Conservation (phyloP, 495 filamentous ascomycete species). For the Lepidopterella palustris region DNA sequence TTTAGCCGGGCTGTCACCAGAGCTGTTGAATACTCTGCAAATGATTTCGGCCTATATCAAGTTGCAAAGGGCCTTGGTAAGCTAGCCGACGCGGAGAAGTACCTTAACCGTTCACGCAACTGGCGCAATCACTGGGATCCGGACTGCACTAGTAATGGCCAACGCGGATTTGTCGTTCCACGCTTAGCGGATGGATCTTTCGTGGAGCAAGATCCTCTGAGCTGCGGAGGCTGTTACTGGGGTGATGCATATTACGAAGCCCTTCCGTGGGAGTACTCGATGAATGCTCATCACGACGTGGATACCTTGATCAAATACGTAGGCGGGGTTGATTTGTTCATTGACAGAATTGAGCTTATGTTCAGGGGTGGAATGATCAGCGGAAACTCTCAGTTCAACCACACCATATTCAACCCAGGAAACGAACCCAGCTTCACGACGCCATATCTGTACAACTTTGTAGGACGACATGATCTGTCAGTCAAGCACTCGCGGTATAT, state of each 20-base stretch:
- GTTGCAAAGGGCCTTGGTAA: constrained; percentile 53
- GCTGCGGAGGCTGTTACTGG: constrained; percentile 67
- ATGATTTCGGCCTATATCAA: constrained; percentile 61
- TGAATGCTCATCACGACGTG: constrained; percentile 64
- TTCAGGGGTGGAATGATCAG: constrained; percentile 51
- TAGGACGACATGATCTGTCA: constrained; percentile 52
- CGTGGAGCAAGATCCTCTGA: constrained; percentile 50
- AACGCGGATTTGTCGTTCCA: constrained; percentile 61
- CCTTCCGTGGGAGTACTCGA: constrained; percentile 62
- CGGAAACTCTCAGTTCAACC: constrained; percentile 38
- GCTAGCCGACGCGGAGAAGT: constrained; percentile 48
- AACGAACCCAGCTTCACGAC: constrained; percentile 66
- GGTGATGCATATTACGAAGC: constrained; percentile 56
- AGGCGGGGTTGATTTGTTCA: constrained; percentile 53
- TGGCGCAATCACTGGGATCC: constrained; percentile 72
- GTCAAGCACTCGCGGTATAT: constrained; percentile 51
- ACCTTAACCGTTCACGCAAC: constrained; percentile 57
- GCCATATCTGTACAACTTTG: constrained; percentile 67
- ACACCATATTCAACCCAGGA: constrained; percentile 60
- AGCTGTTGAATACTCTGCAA: constrained; percentile 58
- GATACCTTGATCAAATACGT: constrained; percentile 48
- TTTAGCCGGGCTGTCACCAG: constrained; percentile 57
- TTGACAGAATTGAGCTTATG: constrained; percentile 56
- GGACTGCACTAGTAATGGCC: constrained; percentile 46
- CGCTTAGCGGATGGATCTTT: constrained; percentile 49